A percentile compares a stretch with the other conserved stretches of the same genome.
phyloP scores from a whole-genome alignment of 345 rosid species.

The Adansonia digitata region DNA sequence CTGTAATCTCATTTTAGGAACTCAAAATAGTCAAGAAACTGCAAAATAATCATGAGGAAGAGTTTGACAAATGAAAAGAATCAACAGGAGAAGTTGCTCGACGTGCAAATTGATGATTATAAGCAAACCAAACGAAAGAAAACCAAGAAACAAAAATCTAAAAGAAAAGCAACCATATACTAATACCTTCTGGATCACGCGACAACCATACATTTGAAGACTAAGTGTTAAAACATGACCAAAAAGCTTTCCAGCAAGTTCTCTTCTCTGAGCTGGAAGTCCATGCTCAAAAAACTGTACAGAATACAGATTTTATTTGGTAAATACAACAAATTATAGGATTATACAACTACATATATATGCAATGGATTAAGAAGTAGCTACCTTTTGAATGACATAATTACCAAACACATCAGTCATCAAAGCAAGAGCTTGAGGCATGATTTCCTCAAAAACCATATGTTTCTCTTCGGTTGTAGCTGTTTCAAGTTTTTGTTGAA shows the following conservation, averaged over 20 bases:
- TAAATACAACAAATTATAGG: too few species aligned
- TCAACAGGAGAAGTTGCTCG: neutral
- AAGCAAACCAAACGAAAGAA: too few species aligned
- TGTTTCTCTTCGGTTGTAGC: neutral
- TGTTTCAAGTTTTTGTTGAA: neutral
- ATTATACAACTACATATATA: too few species aligned
- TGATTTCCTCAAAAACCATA: too few species aligned
- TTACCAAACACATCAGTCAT: neutral
- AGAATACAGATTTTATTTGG: too few species aligned
- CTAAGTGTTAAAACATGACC: constrained; percentile 85
- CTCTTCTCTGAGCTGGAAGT: constrained; percentile 67
- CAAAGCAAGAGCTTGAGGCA: neutral
- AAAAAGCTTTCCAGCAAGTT: constrained; percentile 64
- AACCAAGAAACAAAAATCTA: neutral
- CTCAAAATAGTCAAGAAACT: neutral
- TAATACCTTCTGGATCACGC: constrained; percentile 89
- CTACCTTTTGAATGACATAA: neutral
- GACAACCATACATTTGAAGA: constrained; percentile 96
- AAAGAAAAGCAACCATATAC: neutral
- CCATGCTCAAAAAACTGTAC: constrained; percentile 88
- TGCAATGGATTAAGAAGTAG: neutral
- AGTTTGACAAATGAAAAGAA: neutral
- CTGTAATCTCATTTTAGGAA: neutral
- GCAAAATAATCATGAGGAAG: neutral
- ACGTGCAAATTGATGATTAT: neutral